Evolutionary conservation across 2,329 filamentous ascomycete species (phyloP).

Genomic region (Fonsecaea monophora): DNA sequence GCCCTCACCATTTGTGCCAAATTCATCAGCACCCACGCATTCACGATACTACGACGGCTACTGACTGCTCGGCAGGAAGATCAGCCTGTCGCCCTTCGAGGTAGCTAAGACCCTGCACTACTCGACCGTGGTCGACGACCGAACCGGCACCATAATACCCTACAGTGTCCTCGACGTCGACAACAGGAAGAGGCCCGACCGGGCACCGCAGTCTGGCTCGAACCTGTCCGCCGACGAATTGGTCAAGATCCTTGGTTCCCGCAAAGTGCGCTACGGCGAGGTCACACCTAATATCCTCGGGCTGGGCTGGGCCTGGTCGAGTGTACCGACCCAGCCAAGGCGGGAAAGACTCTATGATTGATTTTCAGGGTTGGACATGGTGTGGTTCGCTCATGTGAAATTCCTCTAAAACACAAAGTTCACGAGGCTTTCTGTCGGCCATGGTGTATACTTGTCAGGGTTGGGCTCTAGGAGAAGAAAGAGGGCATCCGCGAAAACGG

Average conservation of each 20-base stretch:
- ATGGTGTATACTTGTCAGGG: not conserved
- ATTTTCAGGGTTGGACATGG: not conserved
- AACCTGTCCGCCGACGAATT: constrained; percentile 91
- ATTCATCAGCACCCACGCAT: too few relatives aligned
- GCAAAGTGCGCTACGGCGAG: constrained; percentile 17
- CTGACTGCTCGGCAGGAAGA: constrained; percentile 39
- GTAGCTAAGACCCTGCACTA: constrained; percentile 36
- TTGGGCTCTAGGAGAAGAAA: not conserved
- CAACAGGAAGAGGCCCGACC: not conserved
- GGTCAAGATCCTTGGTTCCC: constrained; percentile 57
- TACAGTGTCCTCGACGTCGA: constrained; percentile 8
- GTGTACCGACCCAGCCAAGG: not conserved
- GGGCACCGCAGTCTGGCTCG: constrained; percentile 11
- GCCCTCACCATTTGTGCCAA: constrained; percentile 13
- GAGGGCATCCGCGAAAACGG: not conserved
- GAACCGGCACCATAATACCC: not conserved
- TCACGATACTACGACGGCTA: constrained; percentile 32
- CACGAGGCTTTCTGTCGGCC: not conserved
- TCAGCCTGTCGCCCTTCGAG: constrained; percentile 41
- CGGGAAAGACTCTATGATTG: not conserved
- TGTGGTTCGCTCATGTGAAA: not conserved
- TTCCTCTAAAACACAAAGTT: not conserved
- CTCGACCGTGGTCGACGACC: not conserved
- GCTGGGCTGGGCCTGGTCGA: constrained; percentile 5
- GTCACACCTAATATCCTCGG: constrained; percentile 15